Percentiles rank a stretch among this genome's conserved stretches.
Evolutionary conservation across 257 asterid species (phyloP).

Genomic region (Solanum raphanifolium): DNA sequence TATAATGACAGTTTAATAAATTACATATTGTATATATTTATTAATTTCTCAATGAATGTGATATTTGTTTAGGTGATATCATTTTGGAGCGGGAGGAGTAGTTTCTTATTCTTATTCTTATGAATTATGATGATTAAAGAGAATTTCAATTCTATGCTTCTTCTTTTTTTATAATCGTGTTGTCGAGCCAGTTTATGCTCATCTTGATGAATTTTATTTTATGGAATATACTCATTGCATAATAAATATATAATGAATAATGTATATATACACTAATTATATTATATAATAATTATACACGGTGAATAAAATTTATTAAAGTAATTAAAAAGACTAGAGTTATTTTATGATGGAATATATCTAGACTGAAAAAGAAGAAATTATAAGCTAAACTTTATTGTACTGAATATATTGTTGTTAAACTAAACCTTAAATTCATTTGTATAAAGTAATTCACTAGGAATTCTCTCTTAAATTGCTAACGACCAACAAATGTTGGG

Average conservation of each 20-base stretch:
- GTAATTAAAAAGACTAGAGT: not conserved
- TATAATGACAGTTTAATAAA: too few species aligned
- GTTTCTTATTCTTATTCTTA: not conserved
- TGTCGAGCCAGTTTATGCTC: too few species aligned
- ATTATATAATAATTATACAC: too few species aligned
- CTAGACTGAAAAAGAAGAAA: not conserved
- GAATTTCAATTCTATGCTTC: not conserved
- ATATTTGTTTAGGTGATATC: too few species aligned
- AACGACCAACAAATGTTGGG: fast-evolving
- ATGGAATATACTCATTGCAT: too few species aligned
- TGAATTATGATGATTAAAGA: not conserved
- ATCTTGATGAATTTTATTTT: too few species aligned
- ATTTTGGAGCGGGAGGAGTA: too few species aligned
- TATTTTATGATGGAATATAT: not conserved
- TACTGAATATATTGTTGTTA: too few species aligned
- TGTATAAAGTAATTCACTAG: not conserved
- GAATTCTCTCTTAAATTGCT: not conserved
- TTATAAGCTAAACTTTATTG: not conserved
- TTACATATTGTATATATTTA: too few species aligned
- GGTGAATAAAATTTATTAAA: not conserved
- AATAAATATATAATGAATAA: not conserved
- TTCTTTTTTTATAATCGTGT: not conserved
- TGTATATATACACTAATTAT: too few species aligned
- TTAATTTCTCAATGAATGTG: too few species aligned
- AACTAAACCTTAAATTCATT: not conserved